These are phyloP conservation scores for Phytophthora pini DNA, from an alignment of 352 stramenopile species.

Conservation along the genomic window DNA sequence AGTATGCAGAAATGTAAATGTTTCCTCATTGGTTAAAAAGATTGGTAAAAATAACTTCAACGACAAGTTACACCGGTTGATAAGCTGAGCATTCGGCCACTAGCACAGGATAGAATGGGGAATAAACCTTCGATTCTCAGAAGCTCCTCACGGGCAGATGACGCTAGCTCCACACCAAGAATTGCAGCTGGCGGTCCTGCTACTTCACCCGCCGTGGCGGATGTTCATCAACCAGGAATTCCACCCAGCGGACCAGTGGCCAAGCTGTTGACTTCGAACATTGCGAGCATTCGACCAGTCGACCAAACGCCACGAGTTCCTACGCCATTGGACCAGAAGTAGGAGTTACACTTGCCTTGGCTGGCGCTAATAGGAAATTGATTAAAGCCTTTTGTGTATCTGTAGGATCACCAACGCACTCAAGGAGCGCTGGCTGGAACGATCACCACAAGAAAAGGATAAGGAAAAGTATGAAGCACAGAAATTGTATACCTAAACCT, in stretches of 20 bases:
- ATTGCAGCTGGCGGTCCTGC: constrained; percentile 4
- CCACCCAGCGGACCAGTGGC: constrained; percentile 11
- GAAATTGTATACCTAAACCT: neutral
- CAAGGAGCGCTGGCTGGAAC: constrained; percentile 75
- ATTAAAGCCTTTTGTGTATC: constrained; percentile 4
- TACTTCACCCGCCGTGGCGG: constrained; percentile 2
- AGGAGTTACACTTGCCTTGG: constrained; percentile 5
- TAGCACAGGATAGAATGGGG: constrained; percentile 42
- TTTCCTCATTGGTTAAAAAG: neutral
- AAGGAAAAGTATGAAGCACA: constrained; percentile 50
- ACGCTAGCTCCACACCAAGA: constrained; percentile 16
- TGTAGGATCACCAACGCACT: constrained; percentile 79
- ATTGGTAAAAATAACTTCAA: constrained; percentile 21
- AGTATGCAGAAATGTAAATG: neutral
- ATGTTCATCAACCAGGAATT: constrained; percentile 16
- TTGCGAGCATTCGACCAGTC: constrained; percentile 61
- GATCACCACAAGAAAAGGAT: constrained; percentile 44
- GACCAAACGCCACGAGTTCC: constrained; percentile 30
- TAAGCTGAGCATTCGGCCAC: neutral
- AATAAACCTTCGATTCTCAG: constrained; percentile 70
- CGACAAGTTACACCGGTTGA: constrained; percentile 5
- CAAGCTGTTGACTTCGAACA: constrained; percentile 34
- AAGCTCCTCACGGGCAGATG: constrained; percentile 38
- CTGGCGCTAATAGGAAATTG: neutral
- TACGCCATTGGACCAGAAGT: constrained; percentile 80